phyloP scores from a whole-genome alignment of 441 rosid species.

The Croton laevigatus region DNA sequence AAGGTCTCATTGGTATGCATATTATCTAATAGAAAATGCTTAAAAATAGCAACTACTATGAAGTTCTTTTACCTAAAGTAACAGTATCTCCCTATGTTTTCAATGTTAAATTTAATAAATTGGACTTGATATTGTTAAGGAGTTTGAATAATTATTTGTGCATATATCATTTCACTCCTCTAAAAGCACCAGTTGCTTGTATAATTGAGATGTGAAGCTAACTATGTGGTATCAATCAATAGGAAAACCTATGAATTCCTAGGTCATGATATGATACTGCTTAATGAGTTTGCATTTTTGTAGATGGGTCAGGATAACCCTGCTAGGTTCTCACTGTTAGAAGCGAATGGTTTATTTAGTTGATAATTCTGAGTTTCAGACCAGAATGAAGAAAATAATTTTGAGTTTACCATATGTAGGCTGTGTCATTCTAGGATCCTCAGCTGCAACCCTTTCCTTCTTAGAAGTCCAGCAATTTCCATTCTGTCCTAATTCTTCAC shows the following conservation, averaged over 20 bases:
- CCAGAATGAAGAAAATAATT: background rate
- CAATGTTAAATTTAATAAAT: too few species aligned
- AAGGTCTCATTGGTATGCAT: too few species aligned
- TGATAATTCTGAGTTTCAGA: background rate
- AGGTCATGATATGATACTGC: too few species aligned
- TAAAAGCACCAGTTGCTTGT: background rate
- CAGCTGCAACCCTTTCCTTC: constrained; percentile 17
- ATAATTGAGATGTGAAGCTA: too few species aligned
- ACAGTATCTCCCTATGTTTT: too few species aligned
- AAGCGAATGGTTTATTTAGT: too few species aligned
- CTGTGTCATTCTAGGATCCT: constrained; percentile 4
- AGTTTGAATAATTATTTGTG: too few species aligned
- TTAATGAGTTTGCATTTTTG: background rate
- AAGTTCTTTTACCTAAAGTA: too few species aligned
- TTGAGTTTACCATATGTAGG: constrained; percentile 28
- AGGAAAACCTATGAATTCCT: background rate
- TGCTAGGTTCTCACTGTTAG: too few species aligned
- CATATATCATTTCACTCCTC: background rate
- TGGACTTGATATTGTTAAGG: background rate
- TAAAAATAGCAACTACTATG: too few species aligned
- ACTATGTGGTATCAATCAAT: background rate
- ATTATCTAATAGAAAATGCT: too few species aligned
- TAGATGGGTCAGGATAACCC: too few species aligned
- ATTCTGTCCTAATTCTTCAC: constrained; percentile 31
- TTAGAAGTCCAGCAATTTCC: constrained; percentile 19